Evolutionary conservation across 495 filamentous ascomycete genomes (phyloP), one percentile per base, ranked within the genome.

Genomic region (Ramalina intermedia): DNA sequence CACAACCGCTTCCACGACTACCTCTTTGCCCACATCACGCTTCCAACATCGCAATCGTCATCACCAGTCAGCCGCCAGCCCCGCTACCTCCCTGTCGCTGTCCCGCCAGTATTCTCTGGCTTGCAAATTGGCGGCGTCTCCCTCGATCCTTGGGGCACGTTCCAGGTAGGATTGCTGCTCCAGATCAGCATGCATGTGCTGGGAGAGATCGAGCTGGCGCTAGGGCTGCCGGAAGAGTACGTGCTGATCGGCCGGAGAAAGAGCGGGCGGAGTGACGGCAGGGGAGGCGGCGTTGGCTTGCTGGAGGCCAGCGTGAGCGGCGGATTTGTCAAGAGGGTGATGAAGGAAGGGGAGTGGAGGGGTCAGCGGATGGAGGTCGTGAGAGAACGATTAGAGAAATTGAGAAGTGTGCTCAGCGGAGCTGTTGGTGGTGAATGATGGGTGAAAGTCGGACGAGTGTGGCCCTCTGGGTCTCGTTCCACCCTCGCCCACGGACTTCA

Each of bases 41-140:
- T 18, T 29, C 16, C 37, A 3, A 6, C 37, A 17, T 18, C 16
- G 17, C 26, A 41, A 17, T 4, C 17, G 5, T 24, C 23, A 6
- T 24, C 23, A 24, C 3, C 18, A 20, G 18, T 24, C 23, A 6
- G 4, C 23, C 23, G 23, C 23, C 4, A 24, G 23, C 23, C 23
- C 23, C 23, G 4, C 23, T 3, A 24, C 23, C 23, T 24, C 23
- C 4, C 6, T 6, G 23, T 24, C 23, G 23, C 23, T 3, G 37
- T 46, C 11, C 50, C 45, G 14, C 50, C 50, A 4, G 18, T 48
- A 7, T 52, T 52, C 17, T 43, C 50, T 6, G 27, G 38, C 29
- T 41, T 52, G 45, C 43, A 48, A 27, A n/a, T 52, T 27, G 43
- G 44, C 0, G 44, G 50, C 37, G 43, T 48, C n/a, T 52, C 50